phyloP scores from a whole-genome alignment of 148 eudicot genomes.

The Rhododendron ferrugineum region DNA sequence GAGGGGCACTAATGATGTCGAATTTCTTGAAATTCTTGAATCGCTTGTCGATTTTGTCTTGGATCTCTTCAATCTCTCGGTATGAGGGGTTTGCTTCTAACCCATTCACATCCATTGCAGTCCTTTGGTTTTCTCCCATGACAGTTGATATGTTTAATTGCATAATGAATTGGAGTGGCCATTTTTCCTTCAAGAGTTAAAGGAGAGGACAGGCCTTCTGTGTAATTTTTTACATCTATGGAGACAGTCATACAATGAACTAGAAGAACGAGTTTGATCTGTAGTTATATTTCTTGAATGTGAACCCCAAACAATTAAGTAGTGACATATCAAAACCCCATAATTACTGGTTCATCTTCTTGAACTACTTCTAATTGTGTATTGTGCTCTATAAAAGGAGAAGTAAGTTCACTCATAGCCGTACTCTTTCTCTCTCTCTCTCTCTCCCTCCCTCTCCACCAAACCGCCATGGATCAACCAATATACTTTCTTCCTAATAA shows the following conservation, averaged over 20 bases:
- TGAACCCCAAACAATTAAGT: neutral
- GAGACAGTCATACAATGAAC: neutral
- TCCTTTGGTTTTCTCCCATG: neutral
- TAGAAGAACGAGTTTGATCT: neutral
- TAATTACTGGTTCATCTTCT: no score
- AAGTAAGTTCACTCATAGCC: no score
- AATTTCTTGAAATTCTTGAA: conserved; percentile 6
- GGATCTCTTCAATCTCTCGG: conserved; percentile 4
- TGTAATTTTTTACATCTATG: neutral
- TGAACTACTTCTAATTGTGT: no score
- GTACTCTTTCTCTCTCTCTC: no score
- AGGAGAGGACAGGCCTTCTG: neutral
- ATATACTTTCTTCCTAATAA: no score
- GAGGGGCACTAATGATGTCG: neutral
- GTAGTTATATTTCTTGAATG: neutral
- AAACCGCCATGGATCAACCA: no score
- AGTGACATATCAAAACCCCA: no score
- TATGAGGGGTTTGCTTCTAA: neutral
- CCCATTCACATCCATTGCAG: neutral
- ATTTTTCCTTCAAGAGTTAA: neutral
- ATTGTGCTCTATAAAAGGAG: no score
- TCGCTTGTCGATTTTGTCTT: neutral
- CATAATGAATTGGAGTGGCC: neutral
- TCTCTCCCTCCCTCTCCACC: no score
- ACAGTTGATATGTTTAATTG: neutral